phyloP scores from a whole-genome alignment of 2,329 filamentous ascomycete genomes.

The Penicillium sp. region DNA sequence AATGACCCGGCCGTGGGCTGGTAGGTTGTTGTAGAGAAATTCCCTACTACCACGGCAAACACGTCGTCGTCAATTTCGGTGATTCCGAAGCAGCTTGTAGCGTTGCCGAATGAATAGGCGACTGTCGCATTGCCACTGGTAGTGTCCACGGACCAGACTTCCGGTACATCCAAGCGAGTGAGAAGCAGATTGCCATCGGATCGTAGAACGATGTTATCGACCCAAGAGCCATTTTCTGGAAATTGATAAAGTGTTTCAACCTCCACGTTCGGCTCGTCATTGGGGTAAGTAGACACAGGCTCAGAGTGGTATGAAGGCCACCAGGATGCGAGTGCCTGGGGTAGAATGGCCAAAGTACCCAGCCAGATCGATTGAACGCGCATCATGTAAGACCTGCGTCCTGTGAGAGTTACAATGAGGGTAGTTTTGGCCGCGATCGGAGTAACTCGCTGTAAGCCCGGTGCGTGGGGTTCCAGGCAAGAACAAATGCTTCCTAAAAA shows the following conservation, averaged over 20 bases:
- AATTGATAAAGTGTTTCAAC: conserved; percentile 29
- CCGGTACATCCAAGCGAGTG: conserved; percentile 26
- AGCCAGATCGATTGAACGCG: conserved; percentile 7
- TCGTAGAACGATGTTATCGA: conserved; percentile 25
- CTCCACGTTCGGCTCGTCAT: conserved; percentile 19
- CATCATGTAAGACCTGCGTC: conserved; percentile 19
- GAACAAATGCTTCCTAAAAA: no score
- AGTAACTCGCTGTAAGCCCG: no score
- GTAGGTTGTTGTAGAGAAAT: conserved; percentile 26
- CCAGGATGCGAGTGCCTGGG: conserved; percentile 14
- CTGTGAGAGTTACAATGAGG: no score
- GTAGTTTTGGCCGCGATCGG: no score
- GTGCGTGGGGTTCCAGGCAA: no score
- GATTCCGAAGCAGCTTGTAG: conserved; percentile 28
- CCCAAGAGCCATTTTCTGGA: conserved; percentile 29
- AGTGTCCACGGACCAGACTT: conserved; percentile 25
- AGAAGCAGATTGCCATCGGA: conserved; percentile 24
- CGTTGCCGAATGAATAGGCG: conserved; percentile 23
- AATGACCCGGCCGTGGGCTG: conserved; percentile 23
- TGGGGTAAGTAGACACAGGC: conserved; percentile 1
- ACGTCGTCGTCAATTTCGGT: conserved; percentile 29
- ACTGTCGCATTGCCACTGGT: conserved; percentile 25
- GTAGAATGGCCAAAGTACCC: conserved; percentile 12
- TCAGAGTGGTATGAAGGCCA: conserved; percentile 4
- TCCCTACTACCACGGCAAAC: conserved; percentile 27